Percentiles rank a stretch among this genome's conserved stretches.
Evolutionary conservation across 176 grass and related monocot species (phyloP).

Genomic region (Saccharum spontaneum): DNA sequence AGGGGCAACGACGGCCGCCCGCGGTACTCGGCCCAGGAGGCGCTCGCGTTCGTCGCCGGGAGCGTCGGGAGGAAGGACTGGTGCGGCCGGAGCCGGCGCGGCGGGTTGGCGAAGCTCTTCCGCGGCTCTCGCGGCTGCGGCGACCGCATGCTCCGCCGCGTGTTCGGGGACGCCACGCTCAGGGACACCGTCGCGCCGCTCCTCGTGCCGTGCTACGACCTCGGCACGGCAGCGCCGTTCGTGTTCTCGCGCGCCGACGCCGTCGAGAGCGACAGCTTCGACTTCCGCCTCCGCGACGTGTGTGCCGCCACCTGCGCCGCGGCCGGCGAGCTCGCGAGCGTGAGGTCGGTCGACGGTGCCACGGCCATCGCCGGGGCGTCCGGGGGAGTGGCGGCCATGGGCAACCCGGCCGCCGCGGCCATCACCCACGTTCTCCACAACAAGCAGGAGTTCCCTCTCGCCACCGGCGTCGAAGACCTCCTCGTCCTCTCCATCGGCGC

Average conservation of each 20-base stretch:
- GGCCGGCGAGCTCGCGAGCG: too few species aligned
- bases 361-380: too few species aligned
- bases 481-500: constrained; percentile 74
- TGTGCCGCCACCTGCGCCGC: constrained; percentile 51
- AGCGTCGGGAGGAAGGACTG: constrained; percentile 21
- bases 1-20: constrained; percentile 45
- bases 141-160: constrained; percentile 23
- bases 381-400: too few species aligned
- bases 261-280: constrained; percentile 64
- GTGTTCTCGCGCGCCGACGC: constrained; percentile 89
- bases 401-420: constrained; percentile 5
- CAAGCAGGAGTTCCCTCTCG: constrained; percentile 88
- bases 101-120: constrained; percentile 31
- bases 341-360: too few species aligned
- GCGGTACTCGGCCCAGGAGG: constrained; percentile 53
- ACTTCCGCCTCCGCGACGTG: constrained; percentile 76
- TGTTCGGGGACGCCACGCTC: constrained; percentile 75
- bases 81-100: background rate
- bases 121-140: background rate
- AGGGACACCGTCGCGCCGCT: constrained; percentile 68
- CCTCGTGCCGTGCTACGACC: constrained; percentile 83
- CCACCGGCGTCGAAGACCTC: constrained; percentile 48
- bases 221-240: constrained; percentile 65
- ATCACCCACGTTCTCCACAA: constrained; percentile 87
- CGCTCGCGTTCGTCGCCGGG: constrained; percentile 39